phyloP scores from a whole-genome alignment of 352 stramenopile genomes.

The Pythium rhizo-oryzae region DNA sequence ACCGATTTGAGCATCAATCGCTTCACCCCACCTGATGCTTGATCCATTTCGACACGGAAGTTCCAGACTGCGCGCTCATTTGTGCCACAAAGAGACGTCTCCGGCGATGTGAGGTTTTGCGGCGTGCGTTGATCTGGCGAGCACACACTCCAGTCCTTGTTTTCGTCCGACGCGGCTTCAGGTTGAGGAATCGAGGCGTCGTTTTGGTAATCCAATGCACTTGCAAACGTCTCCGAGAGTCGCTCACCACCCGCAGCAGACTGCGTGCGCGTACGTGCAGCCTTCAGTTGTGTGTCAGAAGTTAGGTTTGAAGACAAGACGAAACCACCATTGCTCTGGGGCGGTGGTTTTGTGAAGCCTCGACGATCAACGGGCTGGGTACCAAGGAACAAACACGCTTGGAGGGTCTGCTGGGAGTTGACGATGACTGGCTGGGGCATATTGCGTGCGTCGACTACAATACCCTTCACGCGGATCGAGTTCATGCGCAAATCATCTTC shows the following conservation, averaged over 20 bases:
- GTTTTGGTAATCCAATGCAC: conserved; percentile 49
- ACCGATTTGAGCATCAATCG: conserved; percentile 87
- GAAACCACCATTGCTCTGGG: conserved; percentile 86
- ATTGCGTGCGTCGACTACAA: conserved; percentile 87
- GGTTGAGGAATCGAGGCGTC: conserved; percentile 60
- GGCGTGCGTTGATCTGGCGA: conserved; percentile 79
- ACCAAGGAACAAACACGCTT: conserved; percentile 85
- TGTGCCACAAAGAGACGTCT: conserved; percentile 78
- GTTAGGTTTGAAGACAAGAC: conserved; percentile 60
- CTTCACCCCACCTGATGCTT: conserved; percentile 59
- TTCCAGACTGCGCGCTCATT: conserved; percentile 89
- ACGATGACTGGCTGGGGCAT: conserved; percentile 86
- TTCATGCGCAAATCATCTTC: conserved; percentile 86
- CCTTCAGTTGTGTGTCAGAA: conserved; percentile 62
- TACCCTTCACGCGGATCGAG: conserved; percentile 86
- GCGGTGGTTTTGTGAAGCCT: conserved; percentile 86
- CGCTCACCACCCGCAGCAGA: conserved; percentile 64
- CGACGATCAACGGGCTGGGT: conserved; percentile 85
- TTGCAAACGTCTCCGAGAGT: conserved; percentile 63
- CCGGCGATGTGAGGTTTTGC: conserved; percentile 64
- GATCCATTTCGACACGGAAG: conserved; percentile 88
- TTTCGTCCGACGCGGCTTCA: conserved; percentile 76
- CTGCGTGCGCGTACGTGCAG: conserved; percentile 39
- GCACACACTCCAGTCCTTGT: conserved; percentile 90
- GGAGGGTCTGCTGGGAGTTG: conserved; percentile 86